A percentile compares a stretch with the other conserved stretches of the same genome.
Conservation (phyloP, 148 eudicot species). For the Spergularia marina region DNA sequence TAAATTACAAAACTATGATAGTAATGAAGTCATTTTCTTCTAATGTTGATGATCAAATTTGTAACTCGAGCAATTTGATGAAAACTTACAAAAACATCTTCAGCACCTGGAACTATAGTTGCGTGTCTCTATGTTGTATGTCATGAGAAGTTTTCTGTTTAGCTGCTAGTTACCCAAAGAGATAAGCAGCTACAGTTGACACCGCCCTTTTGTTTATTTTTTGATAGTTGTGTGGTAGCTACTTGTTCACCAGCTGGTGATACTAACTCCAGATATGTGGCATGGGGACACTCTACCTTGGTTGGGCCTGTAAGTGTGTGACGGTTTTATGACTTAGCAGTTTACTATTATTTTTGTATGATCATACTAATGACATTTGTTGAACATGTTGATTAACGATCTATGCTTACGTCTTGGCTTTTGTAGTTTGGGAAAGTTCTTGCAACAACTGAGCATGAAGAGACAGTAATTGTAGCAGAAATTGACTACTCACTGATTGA, state of each 20-base stretch:
- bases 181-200: too few species aligned
- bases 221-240: conserved; percentile 26
- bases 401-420: not conserved
- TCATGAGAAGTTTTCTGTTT: too few species aligned
- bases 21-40: too few species aligned
- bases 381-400: not conserved
- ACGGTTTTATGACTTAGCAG: not conserved
- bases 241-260: conserved; percentile 66
- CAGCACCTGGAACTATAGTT: too few species aligned
- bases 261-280: conserved; percentile 39
- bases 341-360: not conserved
- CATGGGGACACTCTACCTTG: conserved; percentile 70
- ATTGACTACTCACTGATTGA: conserved; percentile 45
- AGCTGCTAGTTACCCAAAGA: too few species aligned
- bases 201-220: too few species aligned
- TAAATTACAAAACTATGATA: too few species aligned
- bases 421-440: conserved; percentile 57
- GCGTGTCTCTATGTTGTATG: too few species aligned
- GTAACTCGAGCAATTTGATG: too few species aligned
- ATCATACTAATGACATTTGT: too few species aligned
- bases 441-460: conserved; percentile 53
- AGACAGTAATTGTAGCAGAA: conserved; percentile 47
- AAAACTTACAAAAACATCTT: too few species aligned
- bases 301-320: conserved; percentile 53
- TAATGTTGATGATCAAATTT: too few species aligned